These are phyloP conservation scores for Stentor coeruleus DNA, from an alignment of 73 alveolate species.

Conservation along the genomic window DNA sequence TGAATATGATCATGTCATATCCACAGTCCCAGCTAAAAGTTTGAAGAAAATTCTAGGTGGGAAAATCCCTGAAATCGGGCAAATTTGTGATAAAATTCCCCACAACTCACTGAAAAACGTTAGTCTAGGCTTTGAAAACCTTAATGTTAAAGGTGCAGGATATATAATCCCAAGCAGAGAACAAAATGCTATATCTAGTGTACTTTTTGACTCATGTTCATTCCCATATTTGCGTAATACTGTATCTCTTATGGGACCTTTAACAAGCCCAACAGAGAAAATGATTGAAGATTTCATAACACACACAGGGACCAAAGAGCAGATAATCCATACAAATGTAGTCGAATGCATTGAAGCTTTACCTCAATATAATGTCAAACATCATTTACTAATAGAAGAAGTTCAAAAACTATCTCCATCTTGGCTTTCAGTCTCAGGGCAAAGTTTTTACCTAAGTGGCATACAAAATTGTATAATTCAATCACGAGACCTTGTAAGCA, in stretches of 20 bases:
- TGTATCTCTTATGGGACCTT: constrained; percentile 14
- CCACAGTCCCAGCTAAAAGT: not conserved
- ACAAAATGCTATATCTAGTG: not conserved
- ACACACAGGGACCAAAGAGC: too few species aligned
- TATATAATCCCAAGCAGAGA: not conserved
- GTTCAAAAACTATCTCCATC: not conserved
- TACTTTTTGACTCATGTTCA: not conserved
- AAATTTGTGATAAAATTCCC: not conserved
- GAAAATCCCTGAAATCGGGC: not conserved
- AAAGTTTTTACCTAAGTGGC: constrained; percentile 12
- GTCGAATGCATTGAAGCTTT: not conserved
- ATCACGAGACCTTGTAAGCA: not conserved
- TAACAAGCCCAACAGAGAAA: not conserved
- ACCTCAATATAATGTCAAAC: constrained; percentile 5
- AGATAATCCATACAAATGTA: too few species aligned
- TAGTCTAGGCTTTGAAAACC: not conserved
- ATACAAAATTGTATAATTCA: not conserved
- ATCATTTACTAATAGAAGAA: not conserved
- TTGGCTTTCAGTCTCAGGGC: constrained; percentile 20
- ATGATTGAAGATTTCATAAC: not conserved
- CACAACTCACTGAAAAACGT: not conserved
- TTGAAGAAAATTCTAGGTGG: not conserved
- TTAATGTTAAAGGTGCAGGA: not conserved
- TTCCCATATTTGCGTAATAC: not conserved
- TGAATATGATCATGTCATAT: not conserved